Evolutionary conservation across 768 basidiomycete genomes (phyloP).

Genomic region (Leccinum incarnatum): DNA sequence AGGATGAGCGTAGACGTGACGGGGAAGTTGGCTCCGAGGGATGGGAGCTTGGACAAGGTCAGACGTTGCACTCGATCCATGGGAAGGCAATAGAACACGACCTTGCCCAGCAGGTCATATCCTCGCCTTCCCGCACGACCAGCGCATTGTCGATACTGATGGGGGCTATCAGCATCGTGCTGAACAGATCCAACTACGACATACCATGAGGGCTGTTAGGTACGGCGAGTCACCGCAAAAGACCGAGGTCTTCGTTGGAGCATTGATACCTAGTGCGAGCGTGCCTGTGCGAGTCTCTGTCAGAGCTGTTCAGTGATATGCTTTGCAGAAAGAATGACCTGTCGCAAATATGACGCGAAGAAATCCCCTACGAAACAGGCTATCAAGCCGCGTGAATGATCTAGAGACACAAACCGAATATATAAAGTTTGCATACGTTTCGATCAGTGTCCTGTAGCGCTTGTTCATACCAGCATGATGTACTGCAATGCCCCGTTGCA

Average conservation of each 20-base stretch:
- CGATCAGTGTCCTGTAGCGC: slow-evolving; percentile 53
- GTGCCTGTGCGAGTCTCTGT: slow-evolving; percentile 42
- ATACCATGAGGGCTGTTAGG: slow-evolving; percentile 58
- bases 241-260: slow-evolving; percentile 62
- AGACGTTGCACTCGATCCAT: slow-evolving; percentile 64
- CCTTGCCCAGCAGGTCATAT: slow-evolving; percentile 65
- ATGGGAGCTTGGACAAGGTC: slow-evolving; percentile 59
- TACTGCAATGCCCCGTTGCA: slow-evolving; percentile 62
- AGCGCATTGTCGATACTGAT: slow-evolving; percentile 68
- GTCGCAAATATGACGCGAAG: slow-evolving; percentile 68
- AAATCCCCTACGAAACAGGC: slow-evolving; percentile 58
- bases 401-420: background rate
- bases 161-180: background rate
- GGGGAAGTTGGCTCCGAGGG: slow-evolving; percentile 62
- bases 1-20: slow-evolving; percentile 63
- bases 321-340: slow-evolving; percentile 30
- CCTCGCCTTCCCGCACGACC: slow-evolving; percentile 74
- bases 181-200: slow-evolving; percentile 11
- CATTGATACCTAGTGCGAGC: slow-evolving; percentile 73
- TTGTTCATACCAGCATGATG: slow-evolving; percentile 73
- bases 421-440: slow-evolving; percentile 41
- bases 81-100: slow-evolving; percentile 68
- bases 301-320: background rate
- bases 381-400: background rate
- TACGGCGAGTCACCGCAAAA: slow-evolving; percentile 63